Evolutionary conservation across 2,329 filamentous ascomycete genomes (phyloP).

Genomic region (Penicillium sp.): DNA sequence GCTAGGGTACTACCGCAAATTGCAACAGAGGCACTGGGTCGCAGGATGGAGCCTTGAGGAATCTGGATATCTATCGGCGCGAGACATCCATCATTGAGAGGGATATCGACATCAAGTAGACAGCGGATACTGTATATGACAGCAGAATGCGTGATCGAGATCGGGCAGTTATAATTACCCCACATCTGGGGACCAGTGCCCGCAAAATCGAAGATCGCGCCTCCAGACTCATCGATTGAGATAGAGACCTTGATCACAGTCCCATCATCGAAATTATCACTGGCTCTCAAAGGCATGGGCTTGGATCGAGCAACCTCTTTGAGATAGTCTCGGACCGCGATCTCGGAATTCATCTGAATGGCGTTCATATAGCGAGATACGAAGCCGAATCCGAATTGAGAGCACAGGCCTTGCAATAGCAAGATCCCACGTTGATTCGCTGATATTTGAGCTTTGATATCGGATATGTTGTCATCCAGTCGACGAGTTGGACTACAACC

Average conservation of each 20-base stretch:
- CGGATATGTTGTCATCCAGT: constrained; percentile 75
- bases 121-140: constrained; percentile 79
- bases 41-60: constrained; percentile 67
- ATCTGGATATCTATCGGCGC: constrained; percentile 70
- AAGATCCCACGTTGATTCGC: constrained; percentile 77
- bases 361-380: constrained; percentile 38
- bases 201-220: constrained; percentile 71
- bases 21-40: constrained; percentile 69
- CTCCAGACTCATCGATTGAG: constrained; percentile 68
- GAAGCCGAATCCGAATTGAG: not conserved
- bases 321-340: constrained; percentile 61
- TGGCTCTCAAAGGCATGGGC: constrained; percentile 42
- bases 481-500: constrained; percentile 74
- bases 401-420: constrained; percentile 20
- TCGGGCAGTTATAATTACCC: constrained; percentile 43
- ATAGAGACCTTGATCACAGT: constrained; percentile 71
- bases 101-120: constrained; percentile 74
- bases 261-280: constrained; percentile 81
- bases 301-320: constrained; percentile 6
- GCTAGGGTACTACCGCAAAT: constrained; percentile 78
- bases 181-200: constrained; percentile 55
- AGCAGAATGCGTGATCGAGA: constrained; percentile 69
- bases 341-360: constrained; percentile 70
- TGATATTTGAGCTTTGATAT: constrained; percentile 77
- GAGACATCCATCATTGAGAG: constrained; percentile 77